Conservation (phyloP, 331 rosid species). For the Erythrophleum ivorense region DNA sequence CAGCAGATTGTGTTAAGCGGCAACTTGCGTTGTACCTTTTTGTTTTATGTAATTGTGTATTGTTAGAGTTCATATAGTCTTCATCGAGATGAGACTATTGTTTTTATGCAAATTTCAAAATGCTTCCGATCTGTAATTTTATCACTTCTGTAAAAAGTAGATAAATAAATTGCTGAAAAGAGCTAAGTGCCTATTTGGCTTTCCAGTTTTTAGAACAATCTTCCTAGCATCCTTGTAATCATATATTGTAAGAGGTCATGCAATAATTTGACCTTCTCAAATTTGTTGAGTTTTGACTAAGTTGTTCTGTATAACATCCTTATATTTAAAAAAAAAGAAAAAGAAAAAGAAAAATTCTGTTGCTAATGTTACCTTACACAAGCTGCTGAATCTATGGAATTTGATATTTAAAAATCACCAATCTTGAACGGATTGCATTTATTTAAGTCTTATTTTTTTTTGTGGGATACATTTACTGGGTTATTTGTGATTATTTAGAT, state of each 20-base stretch:
- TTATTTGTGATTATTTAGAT: too few relatives aligned
- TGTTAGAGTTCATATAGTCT: constrained; percentile 44
- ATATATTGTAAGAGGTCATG: constrained; percentile 26
- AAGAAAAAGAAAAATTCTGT: not conserved
- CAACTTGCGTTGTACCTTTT: constrained; percentile 36
- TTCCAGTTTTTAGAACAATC: constrained; percentile 30
- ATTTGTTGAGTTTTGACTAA: constrained; percentile 1
- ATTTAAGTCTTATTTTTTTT: too few relatives aligned
- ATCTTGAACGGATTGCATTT: not conserved
- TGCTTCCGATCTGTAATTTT: constrained; percentile 49
- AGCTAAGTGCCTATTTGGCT: constrained; percentile 34
- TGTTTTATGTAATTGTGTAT: constrained; percentile 45
- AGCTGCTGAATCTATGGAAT: not conserved
- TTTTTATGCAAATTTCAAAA: constrained; percentile 31
- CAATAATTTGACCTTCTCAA: constrained; percentile 21
- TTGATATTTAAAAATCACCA: not conserved
- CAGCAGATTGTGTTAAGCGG: constrained; percentile 21
- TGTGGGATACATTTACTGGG: too few relatives aligned
- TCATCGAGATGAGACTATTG: constrained; percentile 31
- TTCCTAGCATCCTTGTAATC: constrained; percentile 41
- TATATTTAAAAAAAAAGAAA: too few relatives aligned
- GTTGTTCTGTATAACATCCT: not conserved
- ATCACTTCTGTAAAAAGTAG: constrained; percentile 51
- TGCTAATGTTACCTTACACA: not conserved
- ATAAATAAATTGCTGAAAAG: constrained; percentile 66